A percentile compares a stretch with the other conserved stretches of the same genome.
Conservation (phyloP, 2,329 filamentous ascomycete species). For the Sporothrix inflata region DNA sequence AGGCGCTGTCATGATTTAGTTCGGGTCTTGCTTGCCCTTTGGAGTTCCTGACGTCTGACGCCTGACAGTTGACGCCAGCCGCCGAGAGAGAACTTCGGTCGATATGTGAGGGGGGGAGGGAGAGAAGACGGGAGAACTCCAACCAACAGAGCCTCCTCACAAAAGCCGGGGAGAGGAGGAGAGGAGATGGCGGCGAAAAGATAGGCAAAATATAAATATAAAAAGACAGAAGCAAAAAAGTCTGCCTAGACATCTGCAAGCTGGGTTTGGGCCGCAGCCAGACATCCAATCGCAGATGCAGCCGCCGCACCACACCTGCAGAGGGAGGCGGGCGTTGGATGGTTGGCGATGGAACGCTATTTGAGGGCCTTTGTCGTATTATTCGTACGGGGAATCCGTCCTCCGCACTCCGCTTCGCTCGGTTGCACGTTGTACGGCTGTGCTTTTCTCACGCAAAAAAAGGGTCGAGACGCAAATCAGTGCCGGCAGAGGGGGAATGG, state of each 20-base stretch:
- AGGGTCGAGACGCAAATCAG: background rate
- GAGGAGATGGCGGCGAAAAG: background rate
- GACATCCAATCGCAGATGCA: constrained; percentile 13
- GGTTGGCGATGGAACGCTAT: background rate
- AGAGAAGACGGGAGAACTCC: background rate
- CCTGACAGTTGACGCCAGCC: background rate
- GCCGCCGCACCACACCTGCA: background rate
- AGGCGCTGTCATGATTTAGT: background rate
- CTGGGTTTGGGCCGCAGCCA: background rate
- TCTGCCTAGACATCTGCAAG: constrained; percentile 11
- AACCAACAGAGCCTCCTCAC: constrained; percentile 9
- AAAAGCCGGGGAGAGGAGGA: background rate
- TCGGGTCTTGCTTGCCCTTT: too few relatives aligned
- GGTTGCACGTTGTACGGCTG: background rate
- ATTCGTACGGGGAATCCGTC: constrained; percentile 2
- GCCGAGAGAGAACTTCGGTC: background rate
- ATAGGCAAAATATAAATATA: background rate
- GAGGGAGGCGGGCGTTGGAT: background rate
- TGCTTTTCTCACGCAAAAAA: background rate
- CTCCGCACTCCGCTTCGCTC: background rate
- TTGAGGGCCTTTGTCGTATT: background rate
- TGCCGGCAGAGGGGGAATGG: background rate
- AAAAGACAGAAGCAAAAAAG: constrained; percentile 1
- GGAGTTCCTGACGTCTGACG: too few relatives aligned
- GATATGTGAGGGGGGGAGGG: background rate